phyloP scores from a whole-genome alignment of 169 alveolate species.

The Plasmodium adleri region DNA sequence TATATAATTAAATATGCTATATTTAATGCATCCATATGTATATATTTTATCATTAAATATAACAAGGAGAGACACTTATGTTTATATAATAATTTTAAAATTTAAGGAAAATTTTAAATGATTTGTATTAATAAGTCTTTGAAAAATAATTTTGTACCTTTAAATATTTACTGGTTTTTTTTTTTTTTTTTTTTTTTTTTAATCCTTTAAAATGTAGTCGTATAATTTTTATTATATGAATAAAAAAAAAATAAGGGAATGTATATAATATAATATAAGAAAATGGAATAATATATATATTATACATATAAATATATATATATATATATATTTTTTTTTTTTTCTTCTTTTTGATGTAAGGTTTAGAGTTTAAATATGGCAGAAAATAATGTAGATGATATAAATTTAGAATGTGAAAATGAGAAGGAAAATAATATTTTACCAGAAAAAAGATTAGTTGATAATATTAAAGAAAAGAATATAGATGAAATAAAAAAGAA shows the following conservation, averaged over 20 bases:
- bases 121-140: too few species aligned
- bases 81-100: too few species aligned
- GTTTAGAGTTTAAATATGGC: too few species aligned
- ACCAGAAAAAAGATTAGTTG: too few species aligned
- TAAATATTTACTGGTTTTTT: background rate
- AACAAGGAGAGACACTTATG: too few species aligned
- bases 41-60: too few species aligned
- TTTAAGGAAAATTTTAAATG: too few species aligned
- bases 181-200: slow-evolving; percentile 1
- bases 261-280: background rate
- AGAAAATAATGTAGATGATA: background rate
- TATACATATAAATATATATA: background rate
- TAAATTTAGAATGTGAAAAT: background rate
- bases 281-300: background rate
- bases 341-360: too few species aligned
- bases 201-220: background rate
- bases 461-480: background rate
- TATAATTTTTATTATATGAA: background rate
- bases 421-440: background rate
- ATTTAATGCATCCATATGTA: too few species aligned
- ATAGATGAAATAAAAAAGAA: background rate
- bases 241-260: background rate
- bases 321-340: background rate
- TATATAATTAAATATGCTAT: too few species aligned
- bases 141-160: background rate